Evolutionary conservation across 306 rosid genomes (phyloP), one percentile per base, ranked within the genome.

Genomic region (Pyrus pyrifolia): DNA sequence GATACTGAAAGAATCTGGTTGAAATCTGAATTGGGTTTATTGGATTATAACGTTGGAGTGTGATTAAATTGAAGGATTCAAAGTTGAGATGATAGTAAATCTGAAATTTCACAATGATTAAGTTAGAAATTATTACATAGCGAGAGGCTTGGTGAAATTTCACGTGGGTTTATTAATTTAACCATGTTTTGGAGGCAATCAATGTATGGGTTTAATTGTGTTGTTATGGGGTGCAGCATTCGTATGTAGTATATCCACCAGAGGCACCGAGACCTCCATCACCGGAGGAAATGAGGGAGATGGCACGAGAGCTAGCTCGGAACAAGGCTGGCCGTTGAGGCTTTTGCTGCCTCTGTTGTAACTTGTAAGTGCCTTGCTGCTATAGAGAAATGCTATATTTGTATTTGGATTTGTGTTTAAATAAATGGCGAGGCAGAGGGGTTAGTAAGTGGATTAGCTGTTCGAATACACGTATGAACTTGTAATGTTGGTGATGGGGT

Each of bases 201-300:
- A 5, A 31, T 71, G 3, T 21, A 19, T 52, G 23, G 67, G 23
- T 45, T 38, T 38, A 2, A 21, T 10, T 9, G 11, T 66, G 18
- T 68, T 83, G 11, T 85, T 73, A 15, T 67, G 22, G 70, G 67
- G 3, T 84, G 80, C 74, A 88, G 97, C 85, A 67, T 61, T 86
- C 92, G 19, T 93, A 93, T 70, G 21, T 91, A 40, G 96, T 87
- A 30, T 91, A 89, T 82, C 98, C 98, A 8, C 87, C 87, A 0
- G 93, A 91, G 72, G 90, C 82, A 68, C 87, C 82, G 1, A 87
- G 89, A 86, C 98, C 97, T 55, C 97, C 91, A 1, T 85, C 98
- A 5, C 97, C 96, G 0, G 98, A 91, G 81, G 93, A 89, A 81
- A 81, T 91, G 49, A 69, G 96, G 82, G 93, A 91, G 88, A 86